A percentile compares a stretch with the other conserved stretches of the same genome.
phyloP scores from a whole-genome alignment of 2,329 filamentous ascomycete genomes.

The Daldinia eschscholtzii region DNA sequence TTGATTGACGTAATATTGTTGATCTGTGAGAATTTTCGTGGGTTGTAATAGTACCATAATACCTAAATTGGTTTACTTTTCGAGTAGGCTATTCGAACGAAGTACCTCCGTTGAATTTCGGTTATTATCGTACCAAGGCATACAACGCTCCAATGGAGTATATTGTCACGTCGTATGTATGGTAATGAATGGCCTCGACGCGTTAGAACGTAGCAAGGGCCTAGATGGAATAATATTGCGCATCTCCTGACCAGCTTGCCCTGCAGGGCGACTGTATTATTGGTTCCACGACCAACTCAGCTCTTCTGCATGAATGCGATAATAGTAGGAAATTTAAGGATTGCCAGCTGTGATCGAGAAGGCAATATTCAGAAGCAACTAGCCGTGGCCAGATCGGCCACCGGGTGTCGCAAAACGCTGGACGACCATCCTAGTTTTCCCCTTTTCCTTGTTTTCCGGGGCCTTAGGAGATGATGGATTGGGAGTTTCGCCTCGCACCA shows the following conservation, averaged over 20 bases:
- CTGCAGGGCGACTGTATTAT: slow-evolving; percentile 30
- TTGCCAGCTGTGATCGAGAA: slow-evolving; percentile 38
- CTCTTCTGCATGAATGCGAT: slow-evolving; percentile 32
- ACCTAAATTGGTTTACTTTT: neutral
- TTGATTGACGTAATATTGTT: neutral
- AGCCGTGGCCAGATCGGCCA: slow-evolving; percentile 41
- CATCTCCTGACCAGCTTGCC: slow-evolving; percentile 25
- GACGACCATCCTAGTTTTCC: slow-evolving; percentile 26
- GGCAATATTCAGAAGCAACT: slow-evolving; percentile 38
- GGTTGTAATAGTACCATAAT: neutral
- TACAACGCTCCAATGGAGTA: slow-evolving; percentile 19
- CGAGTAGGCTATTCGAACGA: slow-evolving; percentile 3
- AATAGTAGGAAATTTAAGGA: slow-evolving; percentile 40
- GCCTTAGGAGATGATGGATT: slow-evolving; percentile 10
- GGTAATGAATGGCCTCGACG: neutral
- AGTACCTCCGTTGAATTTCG: slow-evolving; percentile 16
- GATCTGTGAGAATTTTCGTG: neutral
- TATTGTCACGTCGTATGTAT: slow-evolving; percentile 10
- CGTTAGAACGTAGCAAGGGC: neutral
- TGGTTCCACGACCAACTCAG: slow-evolving; percentile 32
- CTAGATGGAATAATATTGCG: neutral
- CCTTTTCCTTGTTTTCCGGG: slow-evolving; percentile 28
- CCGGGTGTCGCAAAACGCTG: slow-evolving; percentile 40
- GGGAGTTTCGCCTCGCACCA: slow-evolving; percentile 32
- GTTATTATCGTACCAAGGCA: slow-evolving; percentile 15